These are phyloP conservation scores for Biscogniauxia marginata DNA, from an alignment of 2,329 filamentous ascomycete genomes.

Conservation along the genomic window DNA sequence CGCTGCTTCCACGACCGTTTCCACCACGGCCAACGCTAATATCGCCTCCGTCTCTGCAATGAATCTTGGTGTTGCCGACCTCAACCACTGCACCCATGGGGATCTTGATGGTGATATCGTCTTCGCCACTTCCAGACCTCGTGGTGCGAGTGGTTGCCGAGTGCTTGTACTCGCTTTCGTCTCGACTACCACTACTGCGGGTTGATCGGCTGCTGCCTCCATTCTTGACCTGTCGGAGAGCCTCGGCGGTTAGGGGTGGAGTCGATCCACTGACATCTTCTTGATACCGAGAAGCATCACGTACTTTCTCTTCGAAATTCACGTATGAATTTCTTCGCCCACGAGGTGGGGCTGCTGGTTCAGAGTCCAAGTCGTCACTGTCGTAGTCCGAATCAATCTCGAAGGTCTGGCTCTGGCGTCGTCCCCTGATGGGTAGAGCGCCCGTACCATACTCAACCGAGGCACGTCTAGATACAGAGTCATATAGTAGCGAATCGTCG, in stretches of 20 bases:
- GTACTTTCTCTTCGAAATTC: constrained; percentile 45
- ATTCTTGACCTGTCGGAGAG: constrained; percentile 49
- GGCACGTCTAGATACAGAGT: constrained; percentile 20
- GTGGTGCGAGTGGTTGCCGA: constrained; percentile 63
- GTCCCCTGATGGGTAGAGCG: constrained; percentile 21
- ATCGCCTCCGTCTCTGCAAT: constrained; percentile 58
- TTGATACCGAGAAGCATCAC: constrained; percentile 50
- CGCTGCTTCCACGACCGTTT: constrained; percentile 45
- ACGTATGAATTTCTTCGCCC: constrained; percentile 32
- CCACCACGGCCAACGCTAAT: constrained; percentile 50
- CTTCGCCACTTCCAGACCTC: constrained; percentile 50
- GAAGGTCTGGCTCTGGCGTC: constrained; percentile 19
- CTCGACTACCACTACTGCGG: constrained; percentile 58
- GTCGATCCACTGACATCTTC: constrained; percentile 46
- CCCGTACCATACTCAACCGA: constrained; percentile 30
- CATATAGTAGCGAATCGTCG: constrained; percentile 18
- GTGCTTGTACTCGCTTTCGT: constrained; percentile 62
- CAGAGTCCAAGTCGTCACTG: constrained; percentile 19
- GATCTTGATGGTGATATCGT: constrained; percentile 62
- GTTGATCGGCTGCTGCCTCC: constrained; percentile 56
- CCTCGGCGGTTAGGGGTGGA: constrained; percentile 54
- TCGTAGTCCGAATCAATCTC: constrained; percentile 9
- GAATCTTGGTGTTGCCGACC: constrained; percentile 56
- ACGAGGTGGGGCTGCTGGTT: constrained; percentile 31
- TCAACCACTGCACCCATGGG: constrained; percentile 55